A percentile compares a stretch with the other conserved stretches of the same genome.
phyloP scores from a whole-genome alignment of 371 early-diverging fungal species.

The Mortierella sp. region DNA sequence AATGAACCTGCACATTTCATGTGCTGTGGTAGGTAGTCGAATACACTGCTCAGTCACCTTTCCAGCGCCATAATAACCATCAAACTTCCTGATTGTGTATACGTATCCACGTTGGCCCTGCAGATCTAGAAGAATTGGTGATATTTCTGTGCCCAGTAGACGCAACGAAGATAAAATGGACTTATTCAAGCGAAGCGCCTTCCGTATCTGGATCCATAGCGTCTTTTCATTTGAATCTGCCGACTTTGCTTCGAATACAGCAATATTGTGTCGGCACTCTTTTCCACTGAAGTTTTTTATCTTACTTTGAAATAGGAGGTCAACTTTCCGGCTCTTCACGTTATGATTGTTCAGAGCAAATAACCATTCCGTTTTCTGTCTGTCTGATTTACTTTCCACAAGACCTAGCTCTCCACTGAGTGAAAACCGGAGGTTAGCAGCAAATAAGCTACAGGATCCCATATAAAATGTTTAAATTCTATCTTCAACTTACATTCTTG shows the following conservation, averaged over 20 bases:
- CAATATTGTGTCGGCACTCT: neutral
- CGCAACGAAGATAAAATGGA: neutral
- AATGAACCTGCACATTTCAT: neutral
- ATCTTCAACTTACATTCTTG: neutral
- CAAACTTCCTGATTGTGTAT: neutral
- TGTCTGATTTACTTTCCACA: neutral
- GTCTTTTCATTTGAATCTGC: neutral
- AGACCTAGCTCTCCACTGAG: slow-evolving; percentile 4
- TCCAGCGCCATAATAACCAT: neutral
- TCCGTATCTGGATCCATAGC: slow-evolving; percentile 1
- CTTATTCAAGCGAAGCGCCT: neutral
- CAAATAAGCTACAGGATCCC: neutral
- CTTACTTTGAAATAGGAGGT: slow-evolving; percentile 4
- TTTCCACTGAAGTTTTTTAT: neutral
- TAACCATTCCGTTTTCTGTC: neutral
- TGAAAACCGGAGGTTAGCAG: neutral
- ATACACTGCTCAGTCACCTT: neutral
- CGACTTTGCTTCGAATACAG: slow-evolving; percentile 2
- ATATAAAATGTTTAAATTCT: neutral
- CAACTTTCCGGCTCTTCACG: slow-evolving; percentile 2
- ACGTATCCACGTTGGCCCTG: neutral
- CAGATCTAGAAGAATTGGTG: neutral
- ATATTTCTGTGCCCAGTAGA: neutral
- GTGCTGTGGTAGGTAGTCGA: neutral
- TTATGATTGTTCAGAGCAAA: neutral